Evolutionary conservation across 805 yeast species (phyloP), one percentile per base, ranked within the genome.

Genomic region (Lachancea lanzarotensis): DNA sequence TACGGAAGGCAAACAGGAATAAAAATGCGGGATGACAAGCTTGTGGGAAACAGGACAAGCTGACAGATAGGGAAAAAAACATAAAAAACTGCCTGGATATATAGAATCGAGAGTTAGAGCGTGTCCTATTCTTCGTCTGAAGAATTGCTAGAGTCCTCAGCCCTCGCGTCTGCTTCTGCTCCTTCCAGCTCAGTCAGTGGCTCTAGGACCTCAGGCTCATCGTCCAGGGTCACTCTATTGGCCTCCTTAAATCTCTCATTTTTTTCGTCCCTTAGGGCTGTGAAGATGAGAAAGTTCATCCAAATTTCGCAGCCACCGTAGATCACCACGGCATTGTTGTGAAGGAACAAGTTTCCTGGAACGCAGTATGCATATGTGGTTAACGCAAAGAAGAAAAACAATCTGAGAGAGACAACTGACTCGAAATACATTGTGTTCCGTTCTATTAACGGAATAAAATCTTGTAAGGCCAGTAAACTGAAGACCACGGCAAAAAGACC

Each of bases 291-390:
- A 46, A 81, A 78, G 54, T 81, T 78, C 55, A 79, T 68, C 88
- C 90, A 84, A 27, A 82, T 72, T 60, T 84, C 93, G 50, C 76
- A 55, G 49, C 83, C 81, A 26, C 78, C 61, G 56, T 74, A 81
- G 4, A 74, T 66, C 50, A 84, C 81, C 3, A 81, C 75, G 38
- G 78, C 65, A 55, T 78, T 80, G 63, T 82, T 82, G 56, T 82
- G 78, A n/a, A 82, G 46, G 19, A 65, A 59, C 15, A 56, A 48
- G 17, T 72, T 69, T 36, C 66, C 60, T n/a, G 65, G 64, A 45
- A 72, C 71, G 35, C 73, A 43, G 54, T 78, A 79, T 20, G 80
- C 62, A 50, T 70, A 71, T 3, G 70, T 70, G 7, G 77, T 79
- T 31, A 81, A 51, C 0, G 59, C 53, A 52, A 84, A 82, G 53